Evolutionary conservation across 1,284 basidiomycete genomes (phyloP).

Genomic region (Moniliophthora roreri): DNA sequence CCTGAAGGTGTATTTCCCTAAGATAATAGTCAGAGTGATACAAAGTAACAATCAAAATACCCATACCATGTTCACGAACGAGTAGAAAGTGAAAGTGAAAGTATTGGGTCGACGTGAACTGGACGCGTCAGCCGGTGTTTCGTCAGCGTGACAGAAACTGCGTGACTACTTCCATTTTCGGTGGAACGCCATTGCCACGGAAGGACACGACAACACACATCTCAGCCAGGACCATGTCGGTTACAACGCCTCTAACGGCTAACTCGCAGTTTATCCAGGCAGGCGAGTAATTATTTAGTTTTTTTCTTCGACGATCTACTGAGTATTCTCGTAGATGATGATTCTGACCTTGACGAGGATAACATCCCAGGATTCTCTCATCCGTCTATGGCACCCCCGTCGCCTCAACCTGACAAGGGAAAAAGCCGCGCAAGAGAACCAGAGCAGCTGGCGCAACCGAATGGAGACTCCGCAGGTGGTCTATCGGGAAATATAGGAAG

Average conservation of each 20-base stretch:
- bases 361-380: slow-evolving; percentile 75
- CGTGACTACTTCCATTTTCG: slow-evolving; percentile 22
- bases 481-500: slow-evolving; percentile 77
- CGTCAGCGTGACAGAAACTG: slow-evolving; percentile 28
- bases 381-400: slow-evolving; percentile 46
- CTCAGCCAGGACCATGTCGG: slow-evolving; percentile 13
- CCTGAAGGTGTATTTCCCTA: slow-evolving; percentile 85
- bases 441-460: slow-evolving; percentile 54
- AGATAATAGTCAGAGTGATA: not conserved
- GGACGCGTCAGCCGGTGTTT: slow-evolving; percentile 66
- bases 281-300: slow-evolving; percentile 34
- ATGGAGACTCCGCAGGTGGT: slow-evolving; percentile 28
- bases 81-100: slow-evolving; percentile 20
- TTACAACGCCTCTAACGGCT: slow-evolving; percentile 54
- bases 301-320: slow-evolving; percentile 11
- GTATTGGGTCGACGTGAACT: slow-evolving; percentile 18
- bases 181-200: slow-evolving; percentile 15
- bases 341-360: slow-evolving; percentile 78
- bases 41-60: not conserved
- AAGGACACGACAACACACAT: slow-evolving; percentile 21
- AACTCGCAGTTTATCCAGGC: slow-evolving; percentile 76
- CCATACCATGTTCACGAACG: slow-evolving; percentile 27
- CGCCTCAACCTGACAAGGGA: slow-evolving; percentile 57
- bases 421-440: slow-evolving; percentile 58
- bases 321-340: slow-evolving; percentile 49